Percentiles rank a stretch among this genome's conserved stretches.
These are phyloP conservation scores for Puccinia sorghi DNA, from an alignment of 1,284 basidiomycete genomes.

Conservation along the genomic window DNA sequence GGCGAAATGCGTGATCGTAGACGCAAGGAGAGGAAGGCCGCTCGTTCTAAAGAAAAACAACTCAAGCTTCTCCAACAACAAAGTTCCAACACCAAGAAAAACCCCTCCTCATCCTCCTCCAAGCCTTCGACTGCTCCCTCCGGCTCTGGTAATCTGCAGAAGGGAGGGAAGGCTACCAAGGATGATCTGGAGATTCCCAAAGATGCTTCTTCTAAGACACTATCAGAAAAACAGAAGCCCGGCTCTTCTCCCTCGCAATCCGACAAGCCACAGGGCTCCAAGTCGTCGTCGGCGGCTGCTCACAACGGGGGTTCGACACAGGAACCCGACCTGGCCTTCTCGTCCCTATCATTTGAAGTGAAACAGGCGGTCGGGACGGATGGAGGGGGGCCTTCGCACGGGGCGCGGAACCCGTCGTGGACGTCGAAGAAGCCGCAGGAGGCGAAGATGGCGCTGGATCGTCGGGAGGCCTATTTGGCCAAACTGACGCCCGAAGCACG, in stretches of 20 bases:
- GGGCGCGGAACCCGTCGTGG: slow-evolving; percentile 35
- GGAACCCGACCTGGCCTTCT: slow-evolving; percentile 37
- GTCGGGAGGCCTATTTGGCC: slow-evolving; percentile 32
- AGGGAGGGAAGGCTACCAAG: slow-evolving; percentile 12
- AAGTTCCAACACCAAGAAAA: slow-evolving; percentile 19
- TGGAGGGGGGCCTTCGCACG: not conserved
- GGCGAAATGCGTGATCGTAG: slow-evolving; percentile 38
- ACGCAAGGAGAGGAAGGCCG: slow-evolving; percentile 38
- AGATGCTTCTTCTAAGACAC: too few species aligned
- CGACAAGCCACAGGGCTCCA: slow-evolving; percentile 3
- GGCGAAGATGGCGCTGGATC: slow-evolving; percentile 36
- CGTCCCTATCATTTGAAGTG: slow-evolving; percentile 18
- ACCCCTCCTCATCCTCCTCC: not conserved
- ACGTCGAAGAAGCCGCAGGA: slow-evolving; percentile 44
- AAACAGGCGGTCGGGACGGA: not conserved
- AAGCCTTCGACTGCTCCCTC: not conserved
- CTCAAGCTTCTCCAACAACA: slow-evolving; percentile 28
- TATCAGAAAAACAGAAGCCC: not conserved
- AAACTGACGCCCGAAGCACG: slow-evolving; percentile 43
- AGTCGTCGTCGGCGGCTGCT: not conserved
- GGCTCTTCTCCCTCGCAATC: not conserved
- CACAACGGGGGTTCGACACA: not conserved
- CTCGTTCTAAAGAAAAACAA: slow-evolving; percentile 32
- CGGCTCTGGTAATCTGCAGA: slow-evolving; percentile 39
- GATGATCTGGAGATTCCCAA: too few species aligned